Percentiles rank a stretch among this genome's conserved stretches.
Conservation (phyloP, 2,329 filamentous ascomycete genomes). For the Colletotrichum phormii region DNA sequence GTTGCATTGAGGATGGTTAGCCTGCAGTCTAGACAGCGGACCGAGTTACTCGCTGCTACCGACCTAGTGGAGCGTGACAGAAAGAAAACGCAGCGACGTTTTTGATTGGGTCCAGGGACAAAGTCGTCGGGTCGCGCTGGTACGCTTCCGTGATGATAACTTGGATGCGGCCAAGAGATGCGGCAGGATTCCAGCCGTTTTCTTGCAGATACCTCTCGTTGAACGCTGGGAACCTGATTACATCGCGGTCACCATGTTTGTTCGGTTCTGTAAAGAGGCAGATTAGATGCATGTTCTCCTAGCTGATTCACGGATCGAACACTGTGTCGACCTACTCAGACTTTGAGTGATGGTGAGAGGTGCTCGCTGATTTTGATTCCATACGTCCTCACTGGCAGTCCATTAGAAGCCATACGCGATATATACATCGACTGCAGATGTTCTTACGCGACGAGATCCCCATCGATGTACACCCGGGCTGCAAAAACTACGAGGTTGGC, state of each 20-base stretch:
- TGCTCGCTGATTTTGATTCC: background rate
- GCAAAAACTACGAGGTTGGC: conserved; percentile 72
- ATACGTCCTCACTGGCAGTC: background rate
- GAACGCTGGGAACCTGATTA: conserved; percentile 80
- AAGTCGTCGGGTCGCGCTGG: conserved; percentile 60
- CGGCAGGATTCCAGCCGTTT: conserved; percentile 77
- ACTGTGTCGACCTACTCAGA: background rate
- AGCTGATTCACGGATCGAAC: background rate
- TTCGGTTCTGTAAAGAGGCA: conserved; percentile 55
- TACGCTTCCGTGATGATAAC: conserved; percentile 81
- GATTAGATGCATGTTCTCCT: background rate
- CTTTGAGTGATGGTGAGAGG: background rate
- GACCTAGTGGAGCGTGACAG: conserved; percentile 84
- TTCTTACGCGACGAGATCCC: conserved; percentile 69
- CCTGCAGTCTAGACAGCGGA: background rate
- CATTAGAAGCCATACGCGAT: background rate
- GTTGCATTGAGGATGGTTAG: conserved; percentile 27
- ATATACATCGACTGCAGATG: background rate
- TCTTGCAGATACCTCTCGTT: conserved; percentile 76
- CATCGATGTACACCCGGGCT: conserved; percentile 76
- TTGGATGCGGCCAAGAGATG: conserved; percentile 80
- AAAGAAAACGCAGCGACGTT: conserved; percentile 85
- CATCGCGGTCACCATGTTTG: conserved; percentile 68
- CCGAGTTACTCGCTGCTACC: conserved; percentile 39
- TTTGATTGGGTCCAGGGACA: conserved; percentile 74